Evolutionary conservation across 2,329 filamentous ascomycete genomes (phyloP).

Genomic region (Diaporthe australafricana): DNA sequence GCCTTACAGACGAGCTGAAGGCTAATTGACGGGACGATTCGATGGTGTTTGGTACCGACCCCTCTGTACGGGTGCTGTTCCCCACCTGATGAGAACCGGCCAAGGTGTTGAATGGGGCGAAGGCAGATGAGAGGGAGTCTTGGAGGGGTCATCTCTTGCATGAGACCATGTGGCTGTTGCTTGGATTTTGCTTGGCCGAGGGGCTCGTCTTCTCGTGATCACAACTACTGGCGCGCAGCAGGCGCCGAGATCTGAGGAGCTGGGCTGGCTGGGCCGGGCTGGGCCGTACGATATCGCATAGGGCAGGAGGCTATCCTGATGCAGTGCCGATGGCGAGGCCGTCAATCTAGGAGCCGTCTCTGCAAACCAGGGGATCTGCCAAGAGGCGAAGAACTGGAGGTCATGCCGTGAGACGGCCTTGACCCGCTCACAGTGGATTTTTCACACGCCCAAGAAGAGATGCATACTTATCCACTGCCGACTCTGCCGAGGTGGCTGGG

Average conservation of each 20-base stretch:
- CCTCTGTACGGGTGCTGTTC: not conserved
- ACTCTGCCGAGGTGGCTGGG: not conserved
- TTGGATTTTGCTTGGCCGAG: not conserved
- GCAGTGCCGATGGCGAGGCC: slow-evolving; percentile 1
- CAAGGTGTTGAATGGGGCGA: not conserved
- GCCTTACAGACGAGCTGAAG: not conserved
- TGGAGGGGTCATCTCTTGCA: slow-evolving; percentile 9
- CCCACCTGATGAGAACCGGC: not conserved
- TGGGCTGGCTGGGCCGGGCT: slow-evolving; percentile 16
- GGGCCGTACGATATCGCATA: slow-evolving; percentile 22
- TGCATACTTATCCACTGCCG: too few relatives aligned
- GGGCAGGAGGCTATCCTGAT: slow-evolving; percentile 1
- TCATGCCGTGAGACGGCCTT: not conserved
- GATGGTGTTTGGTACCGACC: slow-evolving; percentile 4
- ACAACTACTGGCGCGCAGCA: not conserved
- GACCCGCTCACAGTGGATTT: not conserved
- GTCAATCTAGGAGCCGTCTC: not conserved
- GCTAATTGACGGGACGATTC: slow-evolving; percentile 1
- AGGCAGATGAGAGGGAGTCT: slow-evolving; percentile 14
- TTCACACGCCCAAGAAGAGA: not conserved
- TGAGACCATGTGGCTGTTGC: not conserved
- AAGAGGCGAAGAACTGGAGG: not conserved
- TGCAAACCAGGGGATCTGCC: slow-evolving; percentile 6
- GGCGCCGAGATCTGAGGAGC: slow-evolving; percentile 8
- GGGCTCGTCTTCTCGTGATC: not conserved